A percentile compares a stretch with the other conserved stretches of the same genome.
These are phyloP conservation scores for Naganishia kalamii DNA, from an alignment of 768 basidiomycete genomes.

Conservation along the genomic window DNA sequence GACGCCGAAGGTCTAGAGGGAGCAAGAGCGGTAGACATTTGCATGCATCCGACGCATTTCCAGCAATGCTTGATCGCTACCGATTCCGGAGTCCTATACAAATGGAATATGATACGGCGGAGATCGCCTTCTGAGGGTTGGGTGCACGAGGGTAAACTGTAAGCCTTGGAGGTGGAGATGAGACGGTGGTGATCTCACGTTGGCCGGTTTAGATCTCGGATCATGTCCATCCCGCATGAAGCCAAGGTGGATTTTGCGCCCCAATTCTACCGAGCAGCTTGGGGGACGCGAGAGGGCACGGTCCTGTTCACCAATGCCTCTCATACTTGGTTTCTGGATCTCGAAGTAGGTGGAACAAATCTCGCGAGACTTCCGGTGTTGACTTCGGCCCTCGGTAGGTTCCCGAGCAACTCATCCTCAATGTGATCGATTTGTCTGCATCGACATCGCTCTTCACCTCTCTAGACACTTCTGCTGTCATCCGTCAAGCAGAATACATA, in stretches of 20 bases:
- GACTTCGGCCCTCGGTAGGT: background rate
- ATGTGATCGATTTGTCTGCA: background rate
- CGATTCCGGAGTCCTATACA: background rate
- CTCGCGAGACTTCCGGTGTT: background rate
- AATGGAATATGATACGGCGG: background rate
- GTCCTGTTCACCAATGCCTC: background rate
- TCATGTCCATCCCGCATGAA: background rate
- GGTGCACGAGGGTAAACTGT: conserved; percentile 7
- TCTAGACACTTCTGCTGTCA: background rate
- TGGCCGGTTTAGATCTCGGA: background rate
- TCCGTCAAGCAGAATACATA: background rate
- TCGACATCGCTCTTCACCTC: conserved; percentile 8
- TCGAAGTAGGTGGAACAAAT: background rate
- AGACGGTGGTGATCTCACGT: too few species aligned
- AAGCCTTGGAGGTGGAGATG: background rate
- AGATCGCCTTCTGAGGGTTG: background rate
- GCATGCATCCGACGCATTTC: background rate
- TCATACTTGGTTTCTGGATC: background rate
- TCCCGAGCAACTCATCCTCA: background rate
- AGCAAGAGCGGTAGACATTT: background rate
- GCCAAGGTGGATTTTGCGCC: background rate
- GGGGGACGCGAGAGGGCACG: background rate
- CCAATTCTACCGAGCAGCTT: conserved; percentile 3
- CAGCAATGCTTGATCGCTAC: conserved; percentile 9
- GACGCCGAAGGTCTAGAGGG: background rate